Base-by-base conservation (phyloP, 352 stramenopile genomes). In the Elongisporangium prolatum region DNA sequence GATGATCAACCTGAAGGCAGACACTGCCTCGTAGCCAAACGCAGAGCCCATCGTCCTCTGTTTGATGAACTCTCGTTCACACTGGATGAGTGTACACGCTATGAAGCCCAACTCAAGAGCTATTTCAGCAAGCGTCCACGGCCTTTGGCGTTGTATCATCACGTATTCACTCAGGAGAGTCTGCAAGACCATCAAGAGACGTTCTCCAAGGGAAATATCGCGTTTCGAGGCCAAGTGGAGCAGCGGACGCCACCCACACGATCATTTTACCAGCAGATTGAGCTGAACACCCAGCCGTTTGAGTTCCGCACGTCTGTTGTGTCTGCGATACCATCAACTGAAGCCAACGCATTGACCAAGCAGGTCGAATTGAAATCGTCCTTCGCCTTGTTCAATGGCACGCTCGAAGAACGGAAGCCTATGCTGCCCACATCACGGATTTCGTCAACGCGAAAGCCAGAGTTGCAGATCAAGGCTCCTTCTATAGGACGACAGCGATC, bases 121-220 rank as follows among this genome's bases (percentile, higher is more conserved):
- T 88, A 88, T 49, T 85, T 82, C 52, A 51, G 52, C 16, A 48
- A 54, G 0, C 59, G 72, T 4, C 54, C 64, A 28, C 74, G 75
- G 14, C 78, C 78, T n/a, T 56, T 25, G 1, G 66, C 64, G 3
- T 53, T 86, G 16, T 88, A 88, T 47, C 71, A 64, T 2, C 78
- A 88, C 25, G 50, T n/a, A 9, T 88, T 88, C 50, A 70, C 48
- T 2, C 18, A 48, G 6, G 21, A 56, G 17, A 74, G 61, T 50
- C 16, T 74, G 20, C 50, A 61, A n/a, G 56, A 48, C 3, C 52
- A 72, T 16, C 3, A 11, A 0, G 18, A 53, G 7, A 57, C 50
- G 18, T 73, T 85, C 48, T 57, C 67, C 24, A 86, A 85, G 22
- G 78, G 78, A 0, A 88, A 88, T 48, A 82, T 88, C 34, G 49